Base-by-base conservation (phyloP, 2,329 filamentous ascomycete genomes). In the Lecanoromycetidae sp. region DNA sequence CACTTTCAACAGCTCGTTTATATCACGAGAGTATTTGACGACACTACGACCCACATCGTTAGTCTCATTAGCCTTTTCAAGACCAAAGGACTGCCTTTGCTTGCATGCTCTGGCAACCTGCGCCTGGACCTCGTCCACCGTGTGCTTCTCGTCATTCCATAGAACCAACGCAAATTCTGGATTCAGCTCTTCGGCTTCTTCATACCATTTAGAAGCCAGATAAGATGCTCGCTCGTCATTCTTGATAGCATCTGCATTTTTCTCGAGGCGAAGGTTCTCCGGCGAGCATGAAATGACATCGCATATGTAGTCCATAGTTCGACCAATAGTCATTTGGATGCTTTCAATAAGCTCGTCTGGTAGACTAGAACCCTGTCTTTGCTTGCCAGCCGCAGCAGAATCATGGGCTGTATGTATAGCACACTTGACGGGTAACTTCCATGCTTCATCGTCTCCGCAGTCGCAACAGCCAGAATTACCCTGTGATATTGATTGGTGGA, bases 111-210 rank as follows among this genome's bases (percentile, higher is more conserved):
- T 77, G 3, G 86, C 84, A 19, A 98, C 86, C 62, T 96, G 90
- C 48, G 93, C 80, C 55, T 82, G 75, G 5, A 98, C 90, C 61
- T 98, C 91, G 38, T 80, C 77, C 35, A 96, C 82, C 0, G 91
- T 98, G 62, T 98, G 91, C 64, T 98, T 98, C 67, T 98, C 91
- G 55, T 98, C 91, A 57, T 98, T 98, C 91, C 91, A 98, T 4
- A 98, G 70, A 13, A 95, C 71, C 36, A 98, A 69, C 4, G 85
- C 83, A 63, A 83, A 98, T 57, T 94, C 86, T 10, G 77, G 77
- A 47, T 81, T 76, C 5, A 66, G 61, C 30, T 77, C 69, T 56
- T 84, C 78, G 1, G 76, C 77, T 32, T 68, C 66, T 27, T 75
- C 71, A 55, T 88, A 91, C 64, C 87, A 88, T 39, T 79, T 80